Evolutionary conservation across 495 filamentous ascomycete species (phyloP).

Genomic region (Polyplosphaeria fusca): DNA sequence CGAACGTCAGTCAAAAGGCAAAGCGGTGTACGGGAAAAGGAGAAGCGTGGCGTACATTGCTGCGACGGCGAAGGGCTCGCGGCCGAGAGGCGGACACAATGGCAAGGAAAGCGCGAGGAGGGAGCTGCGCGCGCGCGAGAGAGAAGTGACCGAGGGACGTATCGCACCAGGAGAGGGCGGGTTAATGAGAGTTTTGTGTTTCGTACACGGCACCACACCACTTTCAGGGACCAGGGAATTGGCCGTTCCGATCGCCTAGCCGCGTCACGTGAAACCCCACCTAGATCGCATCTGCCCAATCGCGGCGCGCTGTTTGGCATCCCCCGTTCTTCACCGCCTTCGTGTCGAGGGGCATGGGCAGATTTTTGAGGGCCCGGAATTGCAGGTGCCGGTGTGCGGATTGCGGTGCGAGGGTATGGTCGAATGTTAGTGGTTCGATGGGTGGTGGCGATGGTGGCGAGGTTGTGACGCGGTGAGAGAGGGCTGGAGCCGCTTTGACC

Average conservation of each 20-base stretch:
- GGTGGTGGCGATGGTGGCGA: too few species aligned
- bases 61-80: not conserved
- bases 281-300: not conserved
- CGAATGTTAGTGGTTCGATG: too few species aligned
- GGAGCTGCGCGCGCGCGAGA: not conserved
- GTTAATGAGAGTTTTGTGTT: not conserved
- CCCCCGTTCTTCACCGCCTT: not conserved
- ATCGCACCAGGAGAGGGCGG: not conserved
- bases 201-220: conserved; percentile 3
- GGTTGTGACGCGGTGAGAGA: too few species aligned
- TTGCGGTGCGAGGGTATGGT: too few species aligned
- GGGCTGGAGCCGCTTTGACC: too few species aligned
- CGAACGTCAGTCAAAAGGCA: not conserved
- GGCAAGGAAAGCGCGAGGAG: not conserved
- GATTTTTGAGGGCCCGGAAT: too few species aligned
- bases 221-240: conserved; percentile 12
- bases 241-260: not conserved
- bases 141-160: not conserved
- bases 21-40: not conserved
- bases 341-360: too few species aligned
- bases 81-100: not conserved
- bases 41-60: conserved; percentile 4
- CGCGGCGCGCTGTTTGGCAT: not conserved
- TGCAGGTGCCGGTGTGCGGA: too few species aligned
- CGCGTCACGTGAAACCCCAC: not conserved